Conservation (phyloP, 1,284 basidiomycete species). For the Veloporphyrellus conicus region DNA sequence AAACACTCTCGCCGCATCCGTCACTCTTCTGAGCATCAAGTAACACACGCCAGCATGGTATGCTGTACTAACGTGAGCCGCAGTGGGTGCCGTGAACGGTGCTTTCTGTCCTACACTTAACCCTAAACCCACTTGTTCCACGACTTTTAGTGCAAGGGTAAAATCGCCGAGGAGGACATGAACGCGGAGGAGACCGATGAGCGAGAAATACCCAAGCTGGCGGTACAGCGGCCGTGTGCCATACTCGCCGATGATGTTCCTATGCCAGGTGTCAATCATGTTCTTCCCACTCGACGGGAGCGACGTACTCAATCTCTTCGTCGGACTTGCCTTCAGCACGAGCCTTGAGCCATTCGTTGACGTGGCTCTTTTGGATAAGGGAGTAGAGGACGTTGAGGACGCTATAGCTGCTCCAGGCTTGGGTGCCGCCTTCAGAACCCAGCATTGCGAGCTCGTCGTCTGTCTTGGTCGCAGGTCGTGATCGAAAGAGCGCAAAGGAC, state of each 20-base stretch:
- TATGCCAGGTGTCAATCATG: constrained; percentile 30
- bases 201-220: constrained; percentile 96
- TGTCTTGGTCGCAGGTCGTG: constrained; percentile 78
- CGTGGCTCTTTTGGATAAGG: constrained; percentile 93
- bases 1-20: constrained; percentile 92
- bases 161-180: constrained; percentile 96
- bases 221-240: constrained; percentile 87
- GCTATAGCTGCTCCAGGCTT: constrained; percentile 96
- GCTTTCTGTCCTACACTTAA: constrained; percentile 85
- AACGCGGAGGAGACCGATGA: constrained; percentile 92
- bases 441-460: constrained; percentile 87
- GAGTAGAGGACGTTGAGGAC: constrained; percentile 98
- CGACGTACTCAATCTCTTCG: constrained; percentile 77
- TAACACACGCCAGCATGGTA: constrained; percentile 98
- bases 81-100: constrained; percentile 86
- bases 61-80: constrained; percentile 91
- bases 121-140: constrained; percentile 89
- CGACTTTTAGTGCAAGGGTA: constrained; percentile 90
- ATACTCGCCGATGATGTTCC: constrained; percentile 88
- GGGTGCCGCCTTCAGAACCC: constrained; percentile 56
- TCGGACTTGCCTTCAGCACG: constrained; percentile 73
- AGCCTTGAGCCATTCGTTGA: constrained; percentile 90
- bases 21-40: constrained; percentile 89
- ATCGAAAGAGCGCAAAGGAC: constrained; percentile 89
- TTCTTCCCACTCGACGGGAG: not conserved